Evolutionary conservation across 805 yeast genomes (phyloP).

Genomic region (Pichia heedii): DNA sequence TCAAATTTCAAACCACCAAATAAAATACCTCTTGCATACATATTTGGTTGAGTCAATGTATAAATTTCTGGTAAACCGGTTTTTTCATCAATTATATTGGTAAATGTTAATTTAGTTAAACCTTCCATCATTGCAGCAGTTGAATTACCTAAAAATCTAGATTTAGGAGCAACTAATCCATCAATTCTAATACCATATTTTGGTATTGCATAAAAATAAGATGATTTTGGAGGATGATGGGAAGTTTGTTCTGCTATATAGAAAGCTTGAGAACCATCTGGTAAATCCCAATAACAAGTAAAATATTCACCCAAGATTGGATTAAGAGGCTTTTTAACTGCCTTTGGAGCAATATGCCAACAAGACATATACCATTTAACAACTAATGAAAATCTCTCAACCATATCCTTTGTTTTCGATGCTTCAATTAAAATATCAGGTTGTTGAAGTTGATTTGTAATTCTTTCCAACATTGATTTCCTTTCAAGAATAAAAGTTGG

Average conservation of each 20-base stretch:
- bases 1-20: slow-evolving; percentile 88
- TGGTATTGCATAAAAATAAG: slow-evolving; percentile 84
- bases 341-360: slow-evolving; percentile 98
- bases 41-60: slow-evolving; percentile 87
- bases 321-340: slow-evolving; percentile 93
- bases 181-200: slow-evolving; percentile 74
- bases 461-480: slow-evolving; percentile 92
- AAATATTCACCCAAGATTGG: slow-evolving; percentile 91
- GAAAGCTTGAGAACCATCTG: slow-evolving; percentile 58
- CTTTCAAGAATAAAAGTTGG: slow-evolving; percentile 94
- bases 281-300: slow-evolving; percentile 86
- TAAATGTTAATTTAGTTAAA: slow-evolving; percentile 57
- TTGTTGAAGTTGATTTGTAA: slow-evolving; percentile 77
- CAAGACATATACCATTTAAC: slow-evolving; percentile 88
- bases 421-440: slow-evolving; percentile 73
- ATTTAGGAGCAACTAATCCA: slow-evolving; percentile 80
- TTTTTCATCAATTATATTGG: slow-evolving; percentile 42
- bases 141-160: slow-evolving; percentile 86
- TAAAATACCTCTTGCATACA: slow-evolving; percentile 87
- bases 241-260: slow-evolving; percentile 92
- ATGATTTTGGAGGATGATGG: slow-evolving; percentile 97
- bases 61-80: slow-evolving; percentile 53
- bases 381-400: slow-evolving; percentile 63
- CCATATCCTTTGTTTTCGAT: slow-evolving; percentile 44
- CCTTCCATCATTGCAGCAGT: slow-evolving; percentile 99